These are phyloP conservation scores for Populus simonii DNA, from an alignment of 345 rosid genomes.

Conservation along the genomic window DNA sequence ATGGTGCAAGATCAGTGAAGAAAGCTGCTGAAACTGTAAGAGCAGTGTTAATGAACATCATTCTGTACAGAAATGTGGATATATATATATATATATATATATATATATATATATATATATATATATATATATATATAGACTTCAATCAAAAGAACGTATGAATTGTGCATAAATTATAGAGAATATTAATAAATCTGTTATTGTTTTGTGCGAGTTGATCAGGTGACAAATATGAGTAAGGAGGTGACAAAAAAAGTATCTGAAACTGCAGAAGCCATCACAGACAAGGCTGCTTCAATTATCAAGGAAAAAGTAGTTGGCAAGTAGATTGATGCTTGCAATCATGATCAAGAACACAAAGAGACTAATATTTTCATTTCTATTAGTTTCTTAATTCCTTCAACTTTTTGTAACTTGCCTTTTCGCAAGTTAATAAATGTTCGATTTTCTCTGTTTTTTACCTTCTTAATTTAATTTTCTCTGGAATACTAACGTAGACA, in stretches of 20 bases:
- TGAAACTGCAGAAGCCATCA: constrained; percentile 24
- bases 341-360: background rate
- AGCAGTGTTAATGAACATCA: background rate
- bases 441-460: background rate
- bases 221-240: constrained; percentile 18
- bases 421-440: background rate
- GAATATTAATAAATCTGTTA: background rate
- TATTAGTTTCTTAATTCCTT: background rate
- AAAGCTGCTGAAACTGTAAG: constrained; percentile 42
- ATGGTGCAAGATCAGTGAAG: constrained; percentile 49
- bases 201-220: background rate
- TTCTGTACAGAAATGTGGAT: background rate
- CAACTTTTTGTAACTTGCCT: background rate
- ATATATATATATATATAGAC: background rate
- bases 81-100: too few species aligned
- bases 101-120: too few species aligned
- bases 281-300: constrained; percentile 19
- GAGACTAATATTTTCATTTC: background rate
- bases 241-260: constrained; percentile 18
- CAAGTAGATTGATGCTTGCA: background rate
- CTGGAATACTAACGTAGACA: background rate
- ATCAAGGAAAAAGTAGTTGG: constrained; percentile 29
- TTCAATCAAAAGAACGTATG: background rate
- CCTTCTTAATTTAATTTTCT: background rate
- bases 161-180: background rate